A percentile compares a stretch with the other conserved stretches of the same genome.
phyloP scores from a whole-genome alignment of 2,329 filamentous ascomycete genomes.

The Fusarium papillatum region DNA sequence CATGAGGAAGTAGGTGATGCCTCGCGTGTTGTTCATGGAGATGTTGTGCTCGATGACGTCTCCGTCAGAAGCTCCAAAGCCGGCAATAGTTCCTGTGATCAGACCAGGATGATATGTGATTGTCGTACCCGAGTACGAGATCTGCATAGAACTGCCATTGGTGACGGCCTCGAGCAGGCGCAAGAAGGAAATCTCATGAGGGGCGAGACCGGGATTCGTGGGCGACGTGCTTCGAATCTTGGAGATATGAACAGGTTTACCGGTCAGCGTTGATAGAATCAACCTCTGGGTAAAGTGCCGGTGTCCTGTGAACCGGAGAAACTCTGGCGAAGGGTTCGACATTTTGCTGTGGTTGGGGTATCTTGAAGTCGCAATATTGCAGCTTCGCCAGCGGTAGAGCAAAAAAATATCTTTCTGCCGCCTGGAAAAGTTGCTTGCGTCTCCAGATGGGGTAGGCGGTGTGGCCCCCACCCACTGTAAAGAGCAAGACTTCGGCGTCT shows the following conservation, averaged over 20 bases:
- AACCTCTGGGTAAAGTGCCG: conserved; percentile 87
- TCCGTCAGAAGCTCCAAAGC: conserved; percentile 76
- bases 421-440: conserved; percentile 25
- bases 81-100: conserved; percentile 87
- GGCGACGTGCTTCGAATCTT: conserved; percentile 91
- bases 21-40: conserved; percentile 81
- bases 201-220: conserved; percentile 88
- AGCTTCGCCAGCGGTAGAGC: conserved; percentile 18
- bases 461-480: background rate
- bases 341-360: conserved; percentile 49
- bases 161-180: conserved; percentile 95
- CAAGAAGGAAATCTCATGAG: conserved; percentile 95
- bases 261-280: conserved; percentile 91
- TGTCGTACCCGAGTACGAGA: conserved; percentile 95
- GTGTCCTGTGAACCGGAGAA: conserved; percentile 86
- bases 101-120: conserved; percentile 93
- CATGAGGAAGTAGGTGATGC: conserved; percentile 92
- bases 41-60: conserved; percentile 88
- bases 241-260: conserved; percentile 90
- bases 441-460: conserved; percentile 48
- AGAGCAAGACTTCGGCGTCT: conserved; percentile 18
- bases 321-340: conserved; percentile 63
- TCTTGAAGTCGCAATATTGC: conserved; percentile 39
- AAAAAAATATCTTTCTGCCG: conserved; percentile 57
- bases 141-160: conserved; percentile 95